These are phyloP conservation scores for Apophysomyces sp. DNA, from an alignment of 371 early-diverging fungal genomes.

Conservation along the genomic window DNA sequence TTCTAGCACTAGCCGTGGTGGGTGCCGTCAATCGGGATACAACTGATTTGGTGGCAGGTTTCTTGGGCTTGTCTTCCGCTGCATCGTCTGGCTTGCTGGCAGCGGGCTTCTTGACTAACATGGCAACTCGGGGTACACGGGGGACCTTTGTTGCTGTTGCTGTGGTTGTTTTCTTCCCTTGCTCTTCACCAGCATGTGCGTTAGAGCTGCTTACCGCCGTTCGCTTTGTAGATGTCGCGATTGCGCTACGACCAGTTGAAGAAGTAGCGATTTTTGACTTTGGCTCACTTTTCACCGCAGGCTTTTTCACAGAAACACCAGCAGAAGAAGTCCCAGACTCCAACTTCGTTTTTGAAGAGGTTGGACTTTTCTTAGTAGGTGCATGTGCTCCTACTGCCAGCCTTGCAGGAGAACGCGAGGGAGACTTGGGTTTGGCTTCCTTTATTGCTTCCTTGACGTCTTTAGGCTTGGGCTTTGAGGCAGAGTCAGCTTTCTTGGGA, in stretches of 20 bases:
- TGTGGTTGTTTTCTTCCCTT: neutral
- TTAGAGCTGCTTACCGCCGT: neutral
- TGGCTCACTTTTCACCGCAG: neutral
- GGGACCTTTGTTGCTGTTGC: slow-evolving; percentile 2
- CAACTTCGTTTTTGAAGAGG: slow-evolving; percentile 3
- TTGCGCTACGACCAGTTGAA: slow-evolving; percentile 2
- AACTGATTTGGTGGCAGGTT: slow-evolving; percentile 12
- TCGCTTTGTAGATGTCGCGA: slow-evolving; percentile 4
- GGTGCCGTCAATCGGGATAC: slow-evolving; percentile 24
- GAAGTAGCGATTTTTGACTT: neutral
- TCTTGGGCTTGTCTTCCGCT: slow-evolving; percentile 13
- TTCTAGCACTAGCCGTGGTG: slow-evolving; percentile 15
- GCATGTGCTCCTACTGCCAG: neutral
- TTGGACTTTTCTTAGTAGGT: neutral
- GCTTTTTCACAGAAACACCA: neutral
- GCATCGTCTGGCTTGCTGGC: slow-evolving; percentile 3
- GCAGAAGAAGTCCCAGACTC: slow-evolving; percentile 3
- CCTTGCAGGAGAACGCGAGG: slow-evolving; percentile 13
- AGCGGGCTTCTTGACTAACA: slow-evolving; percentile 9
- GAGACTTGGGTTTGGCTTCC: slow-evolving; percentile 11
- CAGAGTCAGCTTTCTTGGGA: neutral
- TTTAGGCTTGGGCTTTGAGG: neutral
- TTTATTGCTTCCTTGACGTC: neutral
- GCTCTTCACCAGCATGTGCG: neutral
- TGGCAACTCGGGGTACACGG: slow-evolving; percentile 25